Evolutionary conservation across 768 basidiomycete species (phyloP).

Genomic region (Cyathus striatus): DNA sequence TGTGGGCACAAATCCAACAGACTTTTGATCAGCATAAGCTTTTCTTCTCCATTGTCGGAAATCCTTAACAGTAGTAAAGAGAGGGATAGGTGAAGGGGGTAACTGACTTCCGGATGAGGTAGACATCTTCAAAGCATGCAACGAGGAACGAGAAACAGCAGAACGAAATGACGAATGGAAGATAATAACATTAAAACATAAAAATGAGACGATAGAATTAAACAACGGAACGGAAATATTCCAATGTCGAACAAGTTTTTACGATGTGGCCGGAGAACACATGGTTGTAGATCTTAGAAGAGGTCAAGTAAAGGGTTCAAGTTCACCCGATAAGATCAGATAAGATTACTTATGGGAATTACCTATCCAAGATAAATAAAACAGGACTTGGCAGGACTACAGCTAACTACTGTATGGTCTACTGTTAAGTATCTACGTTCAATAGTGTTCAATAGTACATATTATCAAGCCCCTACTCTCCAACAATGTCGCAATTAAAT

Average conservation of each 20-base stretch:
- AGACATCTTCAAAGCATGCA: background rate
- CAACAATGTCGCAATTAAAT: background rate
- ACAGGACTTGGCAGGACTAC: too few species aligned
- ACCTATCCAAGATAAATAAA: too few species aligned
- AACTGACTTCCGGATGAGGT: background rate
- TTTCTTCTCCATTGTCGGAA: constrained; percentile 72
- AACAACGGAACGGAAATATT: background rate
- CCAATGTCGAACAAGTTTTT: too few species aligned
- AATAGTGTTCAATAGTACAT: too few species aligned
- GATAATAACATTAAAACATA: constrained; percentile 1
- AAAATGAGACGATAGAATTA: background rate
- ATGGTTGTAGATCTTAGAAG: too few species aligned
- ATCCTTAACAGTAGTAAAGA: constrained; percentile 54
- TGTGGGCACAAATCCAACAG: constrained; percentile 93
- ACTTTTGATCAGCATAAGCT: constrained; percentile 51
- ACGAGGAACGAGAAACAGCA: background rate
- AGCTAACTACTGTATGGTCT: too few species aligned
- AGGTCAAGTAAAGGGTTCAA: too few species aligned
- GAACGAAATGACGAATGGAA: constrained; percentile 1
- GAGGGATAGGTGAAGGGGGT: constrained; percentile 34
- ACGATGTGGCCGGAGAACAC: too few species aligned
- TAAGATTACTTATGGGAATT: too few species aligned
- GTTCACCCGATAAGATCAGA: too few species aligned
- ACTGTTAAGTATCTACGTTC: too few species aligned
- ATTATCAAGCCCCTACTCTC: background rate